These are phyloP conservation scores for Fennellomyces sp. DNA, from an alignment of 371 early-diverging fungal genomes.

Conservation along the genomic window DNA sequence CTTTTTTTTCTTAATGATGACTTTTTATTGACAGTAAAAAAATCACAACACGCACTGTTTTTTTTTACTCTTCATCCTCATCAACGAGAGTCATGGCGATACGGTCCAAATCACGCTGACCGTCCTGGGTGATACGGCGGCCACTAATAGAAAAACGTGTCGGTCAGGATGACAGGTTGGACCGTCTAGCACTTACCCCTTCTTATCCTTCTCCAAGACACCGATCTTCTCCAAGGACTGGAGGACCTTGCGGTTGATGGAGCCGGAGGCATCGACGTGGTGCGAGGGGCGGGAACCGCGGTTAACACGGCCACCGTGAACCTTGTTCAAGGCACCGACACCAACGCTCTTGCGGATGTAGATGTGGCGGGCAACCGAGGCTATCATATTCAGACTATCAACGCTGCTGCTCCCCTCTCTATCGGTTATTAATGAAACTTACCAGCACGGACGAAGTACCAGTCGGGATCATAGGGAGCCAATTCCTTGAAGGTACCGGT, in stretches of 20 bases:
- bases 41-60: too few relatives aligned
- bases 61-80: conserved; percentile 25
- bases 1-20: too few relatives aligned
- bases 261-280: conserved; percentile 87
- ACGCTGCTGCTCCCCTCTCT: too few relatives aligned
- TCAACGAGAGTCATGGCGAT: conserved; percentile 60
- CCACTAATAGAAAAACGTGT: conserved; percentile 53
- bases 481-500: conserved; percentile 96
- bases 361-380: conserved; percentile 96
- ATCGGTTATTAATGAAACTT: conserved; percentile 18
- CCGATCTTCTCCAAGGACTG: conserved; percentile 98
- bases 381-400: too few relatives aligned
- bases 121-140: conserved; percentile 75
- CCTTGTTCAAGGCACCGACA: conserved; percentile 93
- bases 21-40: too few relatives aligned
- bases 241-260: conserved; percentile 93
- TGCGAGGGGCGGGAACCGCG: conserved; percentile 95
- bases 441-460: conserved; percentile 98
- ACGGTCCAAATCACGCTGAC: conserved; percentile 81
- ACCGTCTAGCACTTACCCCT: conserved; percentile 82
- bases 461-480: conserved; percentile 97
- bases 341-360: conserved; percentile 95
- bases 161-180: too few relatives aligned
- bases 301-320: conserved; percentile 92
- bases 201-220: conserved; percentile 90